Evolutionary conservation across 176 grass and related monocot genomes (phyloP), one percentile per base, ranked within the genome.

Genomic region (Oryza coarctata): DNA sequence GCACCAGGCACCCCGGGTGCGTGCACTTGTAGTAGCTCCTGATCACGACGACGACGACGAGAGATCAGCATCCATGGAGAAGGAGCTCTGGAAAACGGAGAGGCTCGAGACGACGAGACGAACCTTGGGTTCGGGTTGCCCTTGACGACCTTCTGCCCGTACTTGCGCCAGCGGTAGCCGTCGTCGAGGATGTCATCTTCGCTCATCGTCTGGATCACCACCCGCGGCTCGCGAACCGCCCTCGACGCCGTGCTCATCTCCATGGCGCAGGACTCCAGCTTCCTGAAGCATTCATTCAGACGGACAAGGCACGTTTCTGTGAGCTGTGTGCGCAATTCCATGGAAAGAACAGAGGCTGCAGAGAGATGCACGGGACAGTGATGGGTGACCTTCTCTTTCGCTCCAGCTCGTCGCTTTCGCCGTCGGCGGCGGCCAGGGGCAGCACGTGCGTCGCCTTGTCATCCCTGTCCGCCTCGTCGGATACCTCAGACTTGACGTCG

Each of bases 21-120:
- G 92, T 94, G 83, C 92, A 94, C 86, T 91, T 91, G 71, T 94
- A 94, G 81, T 94, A 94, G 89, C 92, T 94, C 86, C 92, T 94
- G 91, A 26, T 4, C 66, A 9, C 5, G 14, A 44, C 18, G 5
- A 44, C 18, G 5, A 17, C 9, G 3, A 38, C 12, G n/a, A 20
- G 1, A 47, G 15, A 22, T 8, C 31, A 12, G 4, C 0, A 52
- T 38, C 10, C 3, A 40, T 20, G 45, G 45, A 49, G 38, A 11
- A 44, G 41, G 44, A 76, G 23, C 45, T 39, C 27, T 74, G 28
- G 49, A 23, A 34, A 34, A 66, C 6, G 13, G 9, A 12, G 22
- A 23, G 76, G 23, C 20, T 62, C 33, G 50, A 55, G 13, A 47
- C 13, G 44, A 47, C 44, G 12, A 20, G 58, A 69, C 71, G 18